Evolutionary conservation across 257 asterid genomes (phyloP).

Genomic region (Plectranthus barbatus): DNA sequence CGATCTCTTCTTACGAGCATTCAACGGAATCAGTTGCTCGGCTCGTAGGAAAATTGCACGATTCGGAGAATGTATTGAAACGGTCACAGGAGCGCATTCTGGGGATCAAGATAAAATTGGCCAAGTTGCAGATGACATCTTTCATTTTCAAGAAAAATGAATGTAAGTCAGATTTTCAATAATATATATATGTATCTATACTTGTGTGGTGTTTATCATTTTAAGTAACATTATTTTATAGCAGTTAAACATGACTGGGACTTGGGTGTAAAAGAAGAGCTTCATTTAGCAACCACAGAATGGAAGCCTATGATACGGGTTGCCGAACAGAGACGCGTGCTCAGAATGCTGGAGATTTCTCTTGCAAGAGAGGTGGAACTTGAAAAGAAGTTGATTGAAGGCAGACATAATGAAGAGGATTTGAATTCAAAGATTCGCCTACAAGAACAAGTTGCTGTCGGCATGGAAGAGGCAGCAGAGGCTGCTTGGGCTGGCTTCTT

Average conservation of each 20-base stretch:
- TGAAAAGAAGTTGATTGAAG: constrained; percentile 55
- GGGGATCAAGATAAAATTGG: constrained; percentile 66
- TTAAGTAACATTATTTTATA: neutral
- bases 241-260: constrained; percentile 42
- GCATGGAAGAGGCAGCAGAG: constrained; percentile 95
- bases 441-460: constrained; percentile 61
- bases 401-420: constrained; percentile 78
- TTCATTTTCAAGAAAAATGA: constrained; percentile 47
- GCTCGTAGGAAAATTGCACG: constrained; percentile 40
- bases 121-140: constrained; percentile 82
- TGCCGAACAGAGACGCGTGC: constrained; percentile 42
- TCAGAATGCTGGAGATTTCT: constrained; percentile 71
- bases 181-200: neutral
- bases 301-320: constrained; percentile 38
- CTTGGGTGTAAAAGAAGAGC: constrained; percentile 31
- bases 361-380: constrained; percentile 68
- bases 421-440: constrained; percentile 44
- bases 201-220: neutral
- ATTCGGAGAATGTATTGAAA: constrained; percentile 46
- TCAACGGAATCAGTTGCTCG: constrained; percentile 25
- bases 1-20: constrained; percentile 28
- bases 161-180: constrained; percentile 32
- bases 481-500: constrained; percentile 77
- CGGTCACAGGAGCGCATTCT: constrained; percentile 52
- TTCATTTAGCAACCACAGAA: constrained; percentile 20